These are phyloP conservation scores for Lactarius vividus DNA, from an alignment of 768 basidiomycete genomes.

Conservation along the genomic window DNA sequence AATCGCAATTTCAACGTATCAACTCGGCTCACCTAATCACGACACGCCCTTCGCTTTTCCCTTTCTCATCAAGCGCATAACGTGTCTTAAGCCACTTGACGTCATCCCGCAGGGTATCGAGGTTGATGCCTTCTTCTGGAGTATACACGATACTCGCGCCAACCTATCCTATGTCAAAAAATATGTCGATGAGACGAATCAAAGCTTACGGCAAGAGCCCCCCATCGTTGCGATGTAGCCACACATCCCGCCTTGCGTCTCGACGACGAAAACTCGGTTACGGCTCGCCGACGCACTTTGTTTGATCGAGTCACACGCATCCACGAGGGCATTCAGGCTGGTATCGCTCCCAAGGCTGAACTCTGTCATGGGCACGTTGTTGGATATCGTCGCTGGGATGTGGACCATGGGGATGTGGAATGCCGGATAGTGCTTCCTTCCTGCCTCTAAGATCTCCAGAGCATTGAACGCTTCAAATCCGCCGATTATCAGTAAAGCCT, in stretches of 20 bases:
- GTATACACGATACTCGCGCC: constrained; percentile 94
- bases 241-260: constrained; percentile 96
- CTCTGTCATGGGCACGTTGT: constrained; percentile 97
- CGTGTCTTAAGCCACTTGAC: constrained; percentile 85
- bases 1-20: neutral
- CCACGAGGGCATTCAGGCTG: constrained; percentile 94
- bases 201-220: constrained; percentile 78
- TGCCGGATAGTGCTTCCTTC: constrained; percentile 77
- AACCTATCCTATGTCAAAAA: constrained; percentile 46
- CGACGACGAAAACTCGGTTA: constrained; percentile 95
- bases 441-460: constrained; percentile 74
- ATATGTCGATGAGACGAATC: neutral
- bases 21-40: constrained; percentile 70
- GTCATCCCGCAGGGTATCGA: constrained; percentile 78
- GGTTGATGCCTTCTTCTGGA: constrained; percentile 84
- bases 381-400: constrained; percentile 94
- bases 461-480: constrained; percentile 94
- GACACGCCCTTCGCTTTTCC: constrained; percentile 89
- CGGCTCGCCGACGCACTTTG: constrained; percentile 96
- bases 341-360: constrained; percentile 96
- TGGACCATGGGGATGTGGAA: constrained; percentile 97
- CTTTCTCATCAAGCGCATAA: constrained; percentile 82
- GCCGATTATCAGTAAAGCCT: constrained; percentile 85
- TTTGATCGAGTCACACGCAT: constrained; percentile 97
- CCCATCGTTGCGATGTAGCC: constrained; percentile 96